Conservation (phyloP, 2,329 filamentous ascomycete species). For the Penicillium sp. region DNA sequence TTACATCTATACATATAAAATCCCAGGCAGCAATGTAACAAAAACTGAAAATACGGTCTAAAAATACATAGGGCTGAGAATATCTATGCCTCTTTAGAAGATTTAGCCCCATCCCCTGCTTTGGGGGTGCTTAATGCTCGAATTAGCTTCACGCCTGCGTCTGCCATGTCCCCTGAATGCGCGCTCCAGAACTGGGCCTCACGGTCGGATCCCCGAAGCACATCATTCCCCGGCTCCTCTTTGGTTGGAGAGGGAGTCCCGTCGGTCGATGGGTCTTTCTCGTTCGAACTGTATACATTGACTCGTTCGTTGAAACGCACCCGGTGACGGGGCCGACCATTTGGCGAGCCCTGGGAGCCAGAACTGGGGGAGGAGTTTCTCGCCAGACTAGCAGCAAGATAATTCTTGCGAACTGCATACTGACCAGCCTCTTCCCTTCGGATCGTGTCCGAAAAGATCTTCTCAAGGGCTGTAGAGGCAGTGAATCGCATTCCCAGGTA, state of each 20-base stretch:
- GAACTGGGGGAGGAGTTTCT: conserved; percentile 8
- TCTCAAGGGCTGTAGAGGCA: conserved; percentile 69
- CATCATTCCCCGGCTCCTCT: conserved; percentile 27
- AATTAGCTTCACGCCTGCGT: conserved; percentile 54
- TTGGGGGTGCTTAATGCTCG: conserved; percentile 41
- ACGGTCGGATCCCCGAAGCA: conserved; percentile 36
- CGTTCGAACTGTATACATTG: conserved; percentile 31
- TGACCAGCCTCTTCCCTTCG: conserved; percentile 79
- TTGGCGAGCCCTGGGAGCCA: conserved; percentile 13
- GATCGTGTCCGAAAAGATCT: conserved; percentile 77
- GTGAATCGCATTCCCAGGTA: conserved; percentile 72
- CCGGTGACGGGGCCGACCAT: conserved; percentile 19
- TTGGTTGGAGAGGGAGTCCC: conserved; percentile 11
- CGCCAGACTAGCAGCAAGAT: conserved; percentile 55
- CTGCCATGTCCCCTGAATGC: conserved; percentile 52
- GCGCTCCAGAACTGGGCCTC: conserved; percentile 56
- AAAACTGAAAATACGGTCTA: background rate
- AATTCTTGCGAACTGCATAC: conserved; percentile 72
- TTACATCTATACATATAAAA: too few relatives aligned
- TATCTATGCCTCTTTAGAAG: conserved; percentile 16
- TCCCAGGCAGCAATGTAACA: background rate
- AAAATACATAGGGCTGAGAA: conserved; percentile 1
- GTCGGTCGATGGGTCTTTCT: conserved; percentile 30
- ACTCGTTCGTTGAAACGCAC: conserved; percentile 39
- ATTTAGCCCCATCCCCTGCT: conserved; percentile 8